These are phyloP conservation scores for Septoria linicola DNA, from an alignment of 2,329 filamentous ascomycete species.

Conservation along the genomic window DNA sequence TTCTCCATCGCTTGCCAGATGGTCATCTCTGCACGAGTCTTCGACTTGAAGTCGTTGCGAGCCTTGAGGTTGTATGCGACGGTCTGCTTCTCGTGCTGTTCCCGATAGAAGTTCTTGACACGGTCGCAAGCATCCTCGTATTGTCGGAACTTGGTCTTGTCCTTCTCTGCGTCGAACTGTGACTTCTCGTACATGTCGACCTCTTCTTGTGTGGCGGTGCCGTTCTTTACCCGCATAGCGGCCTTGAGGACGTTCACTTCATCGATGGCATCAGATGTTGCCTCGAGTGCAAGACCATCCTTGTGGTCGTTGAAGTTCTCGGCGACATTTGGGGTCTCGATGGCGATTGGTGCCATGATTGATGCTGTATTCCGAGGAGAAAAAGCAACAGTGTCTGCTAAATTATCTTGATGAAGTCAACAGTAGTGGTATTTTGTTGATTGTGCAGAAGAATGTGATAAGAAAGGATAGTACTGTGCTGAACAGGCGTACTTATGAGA, in stretches of 20 bases:
- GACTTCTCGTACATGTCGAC: constrained; percentile 57
- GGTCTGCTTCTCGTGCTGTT: constrained; percentile 69
- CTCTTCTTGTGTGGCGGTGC: constrained; percentile 46
- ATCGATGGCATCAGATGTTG: constrained; percentile 59
- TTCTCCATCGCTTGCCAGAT: constrained; percentile 93
- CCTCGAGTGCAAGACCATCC: constrained; percentile 59
- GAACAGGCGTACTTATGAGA: neutral
- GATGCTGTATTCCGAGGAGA: neutral
- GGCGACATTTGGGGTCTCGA: constrained; percentile 45
- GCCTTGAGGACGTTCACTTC: constrained; percentile 61
- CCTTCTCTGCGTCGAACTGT: constrained; percentile 70
- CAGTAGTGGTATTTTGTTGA: neutral
- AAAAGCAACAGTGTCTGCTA: neutral
- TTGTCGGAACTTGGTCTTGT: constrained; percentile 77
- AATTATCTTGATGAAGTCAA: no score
- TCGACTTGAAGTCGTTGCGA: constrained; percentile 67
- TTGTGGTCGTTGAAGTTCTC: constrained; percentile 50
- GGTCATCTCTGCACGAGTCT: constrained; percentile 72
- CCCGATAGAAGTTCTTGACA: constrained; percentile 82
- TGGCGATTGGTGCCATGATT: constrained; percentile 49
- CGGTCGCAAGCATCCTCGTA: constrained; percentile 80
- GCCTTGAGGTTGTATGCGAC: constrained; percentile 81
- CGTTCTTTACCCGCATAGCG: constrained; percentile 51
- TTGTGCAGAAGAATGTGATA: neutral
- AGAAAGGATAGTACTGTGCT: neutral